Base-by-base conservation (phyloP, 345 rosid species). In the Eucalyptus marginata region DNA sequence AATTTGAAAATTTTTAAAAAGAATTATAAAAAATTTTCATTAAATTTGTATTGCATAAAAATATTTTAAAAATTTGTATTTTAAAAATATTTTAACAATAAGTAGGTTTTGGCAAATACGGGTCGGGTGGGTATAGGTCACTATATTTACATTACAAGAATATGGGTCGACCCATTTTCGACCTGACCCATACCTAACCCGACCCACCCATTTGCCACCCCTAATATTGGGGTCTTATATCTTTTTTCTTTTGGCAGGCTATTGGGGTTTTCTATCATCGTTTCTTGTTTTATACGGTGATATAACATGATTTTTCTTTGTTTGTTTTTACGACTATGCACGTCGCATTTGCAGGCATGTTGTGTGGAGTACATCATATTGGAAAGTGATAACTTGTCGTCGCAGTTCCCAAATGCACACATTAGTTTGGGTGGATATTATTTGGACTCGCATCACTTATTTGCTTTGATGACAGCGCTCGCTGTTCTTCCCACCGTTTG, bases 401-500 rank as follows among this genome's bases (percentile, higher is more conserved):
- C 97, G n/a, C 86, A 95, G 86, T 97, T 97, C 92, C 99, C 99
- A 66, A 93, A 95, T 93, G 98, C 98, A 49, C 90, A 93, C 68
- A 18, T 96, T 79, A 96, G 89, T 91, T 83, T 96, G 86, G 96
- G 96, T 40, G 95, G 95, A 88, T 89, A 94, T 56, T 88, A 94
- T 40, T 89, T 97, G 88, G 92, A 89, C 92, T 88, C 99, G 1
- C 95, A 88, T 83, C 96, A 92, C 88, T 91, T 97, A 33, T 97
- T 97, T 89, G 98, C 99, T 25, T 71, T 97, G 80, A 51, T 96
- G 90, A 84, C 95, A 58, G 90, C 98, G 79, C 93, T 97, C 10
- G 97, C 98, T 66, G 94, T 96, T 90, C 98, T 97, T 87, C 99
- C 99, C 2, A 97, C 99, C 1, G 96, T 93, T 90, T 96, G 98